These are phyloP conservation scores for Neurospora discreta DNA, from an alignment of 495 filamentous ascomycete genomes.

Conservation along the genomic window DNA sequence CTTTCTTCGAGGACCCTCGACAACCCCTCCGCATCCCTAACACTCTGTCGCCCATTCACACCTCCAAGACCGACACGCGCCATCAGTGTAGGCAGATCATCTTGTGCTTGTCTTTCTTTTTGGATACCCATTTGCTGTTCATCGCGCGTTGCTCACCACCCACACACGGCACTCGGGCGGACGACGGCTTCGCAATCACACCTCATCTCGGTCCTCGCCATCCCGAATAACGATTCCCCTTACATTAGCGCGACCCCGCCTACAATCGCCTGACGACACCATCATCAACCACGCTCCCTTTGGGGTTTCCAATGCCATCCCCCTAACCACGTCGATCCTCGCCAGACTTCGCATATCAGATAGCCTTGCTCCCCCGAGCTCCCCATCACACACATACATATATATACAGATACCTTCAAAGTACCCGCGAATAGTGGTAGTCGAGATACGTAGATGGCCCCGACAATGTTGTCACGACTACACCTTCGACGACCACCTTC, in stretches of 20 bases:
- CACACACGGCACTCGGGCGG: too few species aligned
- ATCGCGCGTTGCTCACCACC: neutral
- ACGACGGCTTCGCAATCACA: neutral
- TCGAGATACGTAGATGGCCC: neutral
- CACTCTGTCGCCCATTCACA: neutral
- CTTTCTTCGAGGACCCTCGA: neutral
- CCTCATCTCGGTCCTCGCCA: neutral
- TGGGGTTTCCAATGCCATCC: neutral
- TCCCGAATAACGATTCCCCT: neutral
- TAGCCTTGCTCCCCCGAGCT: neutral
- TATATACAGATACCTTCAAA: neutral
- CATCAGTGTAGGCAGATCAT: neutral
- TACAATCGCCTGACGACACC: neutral
- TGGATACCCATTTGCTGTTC: neutral
- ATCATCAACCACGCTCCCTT: neutral
- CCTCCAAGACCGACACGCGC: neutral
- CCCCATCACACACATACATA: neutral
- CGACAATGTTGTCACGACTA: conserved; percentile 41
- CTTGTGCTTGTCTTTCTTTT: neutral
- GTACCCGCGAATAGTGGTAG: neutral
- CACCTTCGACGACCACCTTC: conserved; percentile 44
- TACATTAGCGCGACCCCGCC: neutral
- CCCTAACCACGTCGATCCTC: neutral
- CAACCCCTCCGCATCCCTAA: neutral
- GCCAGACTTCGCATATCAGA: neutral